Evolutionary conservation across 768 basidiomycete genomes (phyloP).

Genomic region (Rhizopogon sp.): DNA sequence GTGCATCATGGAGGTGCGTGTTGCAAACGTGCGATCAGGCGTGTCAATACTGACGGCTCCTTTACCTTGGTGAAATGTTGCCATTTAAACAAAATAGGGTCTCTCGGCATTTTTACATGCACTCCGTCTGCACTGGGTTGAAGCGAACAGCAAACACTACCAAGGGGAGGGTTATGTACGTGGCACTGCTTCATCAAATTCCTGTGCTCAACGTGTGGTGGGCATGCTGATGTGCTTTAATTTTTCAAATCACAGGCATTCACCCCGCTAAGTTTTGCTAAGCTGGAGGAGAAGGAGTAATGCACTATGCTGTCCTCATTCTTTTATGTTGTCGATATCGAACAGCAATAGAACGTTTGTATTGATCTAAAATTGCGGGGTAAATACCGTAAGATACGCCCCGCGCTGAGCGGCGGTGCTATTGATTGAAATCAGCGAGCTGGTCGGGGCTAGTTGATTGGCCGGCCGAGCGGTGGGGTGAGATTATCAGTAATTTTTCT

Average conservation of each 20-base stretch:
- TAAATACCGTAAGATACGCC: conserved; percentile 4
- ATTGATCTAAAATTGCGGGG: conserved; percentile 3
- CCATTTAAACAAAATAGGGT: conserved; percentile 46
- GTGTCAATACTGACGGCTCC: not conserved
- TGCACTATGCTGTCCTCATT: conserved; percentile 12
- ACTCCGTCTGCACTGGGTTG: conserved; percentile 95
- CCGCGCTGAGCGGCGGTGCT: conserved; percentile 7
- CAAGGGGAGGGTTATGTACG: conserved; percentile 85
- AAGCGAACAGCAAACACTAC: conserved; percentile 96
- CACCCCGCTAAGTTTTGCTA: conserved; percentile 43
- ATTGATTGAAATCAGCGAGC: conserved; percentile 2
- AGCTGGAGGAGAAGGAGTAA: conserved; percentile 33
- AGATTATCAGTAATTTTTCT: conserved; percentile 17
- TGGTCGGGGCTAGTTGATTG: not conserved
- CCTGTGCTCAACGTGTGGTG: conserved; percentile 18
- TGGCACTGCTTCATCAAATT: conserved; percentile 18
- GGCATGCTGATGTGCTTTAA: conserved; percentile 19
- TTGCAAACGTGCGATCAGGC: conserved; percentile 13
- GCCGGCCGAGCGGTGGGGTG: conserved; percentile 2
- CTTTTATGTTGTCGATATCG: conserved; percentile 15
- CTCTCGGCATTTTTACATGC: conserved; percentile 96
- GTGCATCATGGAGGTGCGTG: conserved; percentile 90
- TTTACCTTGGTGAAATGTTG: not conserved
- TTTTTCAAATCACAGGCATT: conserved; percentile 35
- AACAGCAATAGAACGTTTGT: conserved; percentile 4